Conservation (phyloP, 495 filamentous ascomycete species). For the Xylaria palmicola region DNA sequence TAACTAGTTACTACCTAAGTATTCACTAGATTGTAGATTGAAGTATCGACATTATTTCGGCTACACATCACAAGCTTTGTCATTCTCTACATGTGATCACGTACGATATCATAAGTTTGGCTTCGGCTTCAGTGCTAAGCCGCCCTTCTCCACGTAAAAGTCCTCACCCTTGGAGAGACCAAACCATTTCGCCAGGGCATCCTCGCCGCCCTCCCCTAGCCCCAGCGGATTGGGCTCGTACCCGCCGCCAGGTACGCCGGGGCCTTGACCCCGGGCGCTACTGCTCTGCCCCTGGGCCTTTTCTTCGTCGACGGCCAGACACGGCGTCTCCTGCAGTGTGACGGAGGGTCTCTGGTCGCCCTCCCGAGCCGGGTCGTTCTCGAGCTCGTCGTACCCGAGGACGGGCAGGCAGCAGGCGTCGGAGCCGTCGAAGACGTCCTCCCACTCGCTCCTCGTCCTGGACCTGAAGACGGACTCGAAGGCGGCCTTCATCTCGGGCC, state of each 20-base stretch:
- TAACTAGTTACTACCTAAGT: neutral
- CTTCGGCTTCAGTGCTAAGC: slow-evolving; percentile 49
- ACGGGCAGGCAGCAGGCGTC: slow-evolving; percentile 94
- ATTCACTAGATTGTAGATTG: no score
- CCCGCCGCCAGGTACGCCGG: slow-evolving; percentile 54
- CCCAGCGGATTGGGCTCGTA: slow-evolving; percentile 60
- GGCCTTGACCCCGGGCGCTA: slow-evolving; percentile 49
- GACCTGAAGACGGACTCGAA: slow-evolving; percentile 66
- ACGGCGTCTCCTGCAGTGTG: slow-evolving; percentile 64
- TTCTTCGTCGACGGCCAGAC: slow-evolving; percentile 48
- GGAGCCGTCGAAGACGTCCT: slow-evolving; percentile 76
- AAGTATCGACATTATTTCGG: neutral
- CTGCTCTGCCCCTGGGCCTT: slow-evolving; percentile 28
- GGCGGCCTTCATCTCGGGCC: slow-evolving; percentile 59
- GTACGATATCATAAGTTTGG: slow-evolving; percentile 48
- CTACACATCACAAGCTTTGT: neutral
- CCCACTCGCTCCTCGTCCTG: slow-evolving; percentile 81
- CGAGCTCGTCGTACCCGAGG: slow-evolving; percentile 69
- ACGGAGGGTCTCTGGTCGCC: slow-evolving; percentile 79
- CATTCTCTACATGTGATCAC: neutral
- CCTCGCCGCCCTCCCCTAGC: slow-evolving; percentile 70
- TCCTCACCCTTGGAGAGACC: slow-evolving; percentile 73
- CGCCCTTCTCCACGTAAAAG: slow-evolving; percentile 63
- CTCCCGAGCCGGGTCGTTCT: slow-evolving; percentile 50
- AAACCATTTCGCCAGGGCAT: slow-evolving; percentile 69